Evolutionary conservation across 345 rosid genomes (phyloP).

Genomic region (Hevea brasiliensis): DNA sequence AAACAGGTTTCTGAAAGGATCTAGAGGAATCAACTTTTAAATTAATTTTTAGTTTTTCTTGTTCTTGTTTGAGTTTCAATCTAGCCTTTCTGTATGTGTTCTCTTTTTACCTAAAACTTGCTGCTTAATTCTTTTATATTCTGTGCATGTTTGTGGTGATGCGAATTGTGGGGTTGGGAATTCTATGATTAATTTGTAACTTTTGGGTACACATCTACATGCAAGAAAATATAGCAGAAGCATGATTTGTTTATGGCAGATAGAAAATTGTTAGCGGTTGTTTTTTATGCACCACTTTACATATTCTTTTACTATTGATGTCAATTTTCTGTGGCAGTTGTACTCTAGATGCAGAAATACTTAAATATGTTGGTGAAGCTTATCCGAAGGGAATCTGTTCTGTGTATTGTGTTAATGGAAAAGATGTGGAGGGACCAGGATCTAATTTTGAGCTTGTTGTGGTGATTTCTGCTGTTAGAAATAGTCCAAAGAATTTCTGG

Average conservation of each 20-base stretch:
- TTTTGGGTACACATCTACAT: too few relatives aligned
- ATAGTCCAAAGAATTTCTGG: slow-evolving; percentile 97
- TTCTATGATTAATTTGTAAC: too few relatives aligned
- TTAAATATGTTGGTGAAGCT: slow-evolving; percentile 79
- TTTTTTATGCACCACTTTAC: not conserved
- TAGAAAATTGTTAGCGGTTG: not conserved
- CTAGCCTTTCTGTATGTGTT: too few relatives aligned
- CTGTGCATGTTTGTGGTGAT: too few relatives aligned
- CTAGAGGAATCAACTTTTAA: too few relatives aligned
- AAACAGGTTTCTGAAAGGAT: too few relatives aligned
- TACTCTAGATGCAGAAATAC: slow-evolving; percentile 82
- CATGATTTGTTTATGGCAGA: not conserved
- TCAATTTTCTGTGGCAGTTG: slow-evolving; percentile 49
- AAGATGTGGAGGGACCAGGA: slow-evolving; percentile 82
- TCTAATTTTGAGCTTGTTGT: slow-evolving; percentile 83
- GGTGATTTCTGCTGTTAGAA: slow-evolving; percentile 77
- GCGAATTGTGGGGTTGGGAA: too few relatives aligned
- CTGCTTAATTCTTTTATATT: too few relatives aligned
- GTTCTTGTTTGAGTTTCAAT: too few relatives aligned
- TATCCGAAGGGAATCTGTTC: slow-evolving; percentile 89
- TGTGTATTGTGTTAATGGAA: slow-evolving; percentile 73
- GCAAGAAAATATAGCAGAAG: too few relatives aligned
- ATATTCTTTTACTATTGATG: not conserved
- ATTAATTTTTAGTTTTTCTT: too few relatives aligned
- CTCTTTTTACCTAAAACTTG: too few relatives aligned